phyloP scores from a whole-genome alignment of 2,329 filamentous ascomycete species.

The Aspergillus ochraceus region DNA sequence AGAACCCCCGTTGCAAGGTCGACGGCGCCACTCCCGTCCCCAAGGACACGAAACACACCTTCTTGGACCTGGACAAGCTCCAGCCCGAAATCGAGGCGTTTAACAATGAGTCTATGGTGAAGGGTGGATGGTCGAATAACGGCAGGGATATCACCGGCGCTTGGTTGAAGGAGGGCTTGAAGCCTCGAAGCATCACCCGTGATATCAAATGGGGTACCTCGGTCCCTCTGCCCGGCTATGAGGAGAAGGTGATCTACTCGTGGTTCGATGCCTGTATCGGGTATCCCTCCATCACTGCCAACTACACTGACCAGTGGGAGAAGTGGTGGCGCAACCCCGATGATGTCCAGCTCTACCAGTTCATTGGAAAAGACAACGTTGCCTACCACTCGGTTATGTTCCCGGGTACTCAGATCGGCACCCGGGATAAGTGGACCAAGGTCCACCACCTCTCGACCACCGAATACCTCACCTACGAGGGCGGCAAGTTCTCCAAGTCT shows the following conservation, averaged over 20 bases:
- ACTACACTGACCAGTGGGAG: slow-evolving; percentile 85
- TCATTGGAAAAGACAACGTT: slow-evolving; percentile 92
- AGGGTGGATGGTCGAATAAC: slow-evolving; percentile 58
- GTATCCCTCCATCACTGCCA: slow-evolving; percentile 92
- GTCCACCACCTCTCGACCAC: slow-evolving; percentile 85
- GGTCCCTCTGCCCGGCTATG: slow-evolving; percentile 61
- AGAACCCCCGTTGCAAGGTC: slow-evolving; percentile 88
- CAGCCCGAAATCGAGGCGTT: slow-evolving; percentile 75
- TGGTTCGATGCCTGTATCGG: slow-evolving; percentile 93
- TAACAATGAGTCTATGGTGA: slow-evolving; percentile 70
- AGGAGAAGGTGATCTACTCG: slow-evolving; percentile 84
- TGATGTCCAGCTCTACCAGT: slow-evolving; percentile 85
- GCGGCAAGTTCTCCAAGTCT: slow-evolving; percentile 90
- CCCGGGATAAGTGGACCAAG: slow-evolving; percentile 83
- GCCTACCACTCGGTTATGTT: slow-evolving; percentile 90
- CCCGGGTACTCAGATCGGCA: slow-evolving; percentile 82
- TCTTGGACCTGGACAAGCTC: slow-evolving; percentile 80
- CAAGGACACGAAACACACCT: slow-evolving; percentile 85
- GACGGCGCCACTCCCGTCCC: slow-evolving; percentile 79
- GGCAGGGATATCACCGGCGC: slow-evolving; percentile 46
- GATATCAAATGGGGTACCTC: slow-evolving; percentile 87
- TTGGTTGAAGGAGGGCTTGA: slow-evolving; percentile 70
- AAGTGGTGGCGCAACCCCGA: slow-evolving; percentile 93
- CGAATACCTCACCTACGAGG: slow-evolving; percentile 86
- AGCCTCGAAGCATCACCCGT: slow-evolving; percentile 84